Evolutionary conservation across 1,139 yeast genomes (phyloP).

Genomic region (Zygosaccharomyces pseudobailii): DNA sequence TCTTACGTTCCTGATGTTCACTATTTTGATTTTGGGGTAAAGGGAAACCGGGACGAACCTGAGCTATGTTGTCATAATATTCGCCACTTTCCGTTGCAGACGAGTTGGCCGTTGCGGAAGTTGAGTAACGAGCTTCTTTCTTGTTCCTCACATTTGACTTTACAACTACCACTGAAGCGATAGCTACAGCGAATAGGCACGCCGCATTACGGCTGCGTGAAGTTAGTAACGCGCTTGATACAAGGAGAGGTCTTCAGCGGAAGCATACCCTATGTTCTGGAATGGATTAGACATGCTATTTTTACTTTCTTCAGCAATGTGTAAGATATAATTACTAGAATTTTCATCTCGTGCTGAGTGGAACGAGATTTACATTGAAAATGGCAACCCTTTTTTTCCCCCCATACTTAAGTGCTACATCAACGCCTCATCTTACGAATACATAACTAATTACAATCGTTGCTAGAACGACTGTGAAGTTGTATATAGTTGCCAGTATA

Average conservation of each 20-base stretch:
- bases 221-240: neutral
- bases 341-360: slow-evolving; percentile 8
- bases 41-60: slow-evolving; percentile 43
- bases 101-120: slow-evolving; percentile 16
- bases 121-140: slow-evolving; percentile 28
- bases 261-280: slow-evolving; percentile 27
- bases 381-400: neutral
- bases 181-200: slow-evolving; percentile 23
- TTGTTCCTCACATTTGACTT: slow-evolving; percentile 25
- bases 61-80: slow-evolving; percentile 34
- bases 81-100: slow-evolving; percentile 9
- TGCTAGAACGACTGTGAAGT: too few relatives aligned
- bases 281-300: slow-evolving; percentile 18
- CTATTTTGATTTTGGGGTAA: slow-evolving; percentile 18
- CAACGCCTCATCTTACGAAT: too few relatives aligned
- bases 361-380: neutral
- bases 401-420: too few relatives aligned
- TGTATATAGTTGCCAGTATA: too few relatives aligned
- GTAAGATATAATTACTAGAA: neutral
- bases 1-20: slow-evolving; percentile 40
- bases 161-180: slow-evolving; percentile 24
- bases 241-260: neutral
- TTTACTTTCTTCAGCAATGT: neutral
- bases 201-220: slow-evolving; percentile 18
- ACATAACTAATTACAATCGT: too few relatives aligned